phyloP scores from a whole-genome alignment of 805 yeast genomes.

The Saccharomycopsis selenospora region DNA sequence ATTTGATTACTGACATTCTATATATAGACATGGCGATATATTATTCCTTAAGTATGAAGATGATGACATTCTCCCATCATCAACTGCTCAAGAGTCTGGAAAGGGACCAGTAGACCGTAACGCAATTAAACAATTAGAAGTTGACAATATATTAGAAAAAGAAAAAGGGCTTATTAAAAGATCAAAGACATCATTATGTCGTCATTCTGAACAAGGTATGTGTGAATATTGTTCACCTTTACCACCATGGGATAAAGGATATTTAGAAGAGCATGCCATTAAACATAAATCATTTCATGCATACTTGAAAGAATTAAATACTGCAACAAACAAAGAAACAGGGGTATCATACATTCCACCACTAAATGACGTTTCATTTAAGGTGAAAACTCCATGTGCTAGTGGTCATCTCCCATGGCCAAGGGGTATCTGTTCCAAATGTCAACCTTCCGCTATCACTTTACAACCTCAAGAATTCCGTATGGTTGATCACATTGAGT shows the following conservation, averaged over 20 bases:
- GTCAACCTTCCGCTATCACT: slow-evolving; percentile 95
- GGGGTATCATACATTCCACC: slow-evolving; percentile 72
- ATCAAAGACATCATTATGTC: slow-evolving; percentile 54
- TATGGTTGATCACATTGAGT: slow-evolving; percentile 97
- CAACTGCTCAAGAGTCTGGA: too few relatives aligned
- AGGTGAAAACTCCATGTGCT: slow-evolving; percentile 53
- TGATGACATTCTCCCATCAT: too few relatives aligned
- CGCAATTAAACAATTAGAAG: slow-evolving; percentile 45
- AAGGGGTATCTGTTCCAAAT: slow-evolving; percentile 85
- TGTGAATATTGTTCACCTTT: slow-evolving; percentile 95
- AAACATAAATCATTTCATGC: slow-evolving; percentile 89
- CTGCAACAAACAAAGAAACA: slow-evolving; percentile 53
- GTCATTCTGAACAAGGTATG: slow-evolving; percentile 92
- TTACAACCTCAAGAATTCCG: slow-evolving; percentile 83
- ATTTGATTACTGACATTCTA: slow-evolving; percentile 27
- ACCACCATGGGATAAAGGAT: slow-evolving; percentile 88
- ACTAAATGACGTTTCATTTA: slow-evolving; percentile 60
- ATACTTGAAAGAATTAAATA: slow-evolving; percentile 63
- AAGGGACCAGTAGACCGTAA: slow-evolving; percentile 20
- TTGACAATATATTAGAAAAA: slow-evolving; percentile 61
- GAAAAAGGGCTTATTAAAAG: slow-evolving; percentile 70
- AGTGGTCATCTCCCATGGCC: slow-evolving; percentile 94
- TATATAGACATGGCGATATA: slow-evolving; percentile 49
- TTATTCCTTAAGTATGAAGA: slow-evolving; percentile 37
- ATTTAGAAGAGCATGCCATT: slow-evolving; percentile 65